phyloP scores from a whole-genome alignment of 2,329 filamentous ascomycete genomes.

The Sclerotinia minor region DNA sequence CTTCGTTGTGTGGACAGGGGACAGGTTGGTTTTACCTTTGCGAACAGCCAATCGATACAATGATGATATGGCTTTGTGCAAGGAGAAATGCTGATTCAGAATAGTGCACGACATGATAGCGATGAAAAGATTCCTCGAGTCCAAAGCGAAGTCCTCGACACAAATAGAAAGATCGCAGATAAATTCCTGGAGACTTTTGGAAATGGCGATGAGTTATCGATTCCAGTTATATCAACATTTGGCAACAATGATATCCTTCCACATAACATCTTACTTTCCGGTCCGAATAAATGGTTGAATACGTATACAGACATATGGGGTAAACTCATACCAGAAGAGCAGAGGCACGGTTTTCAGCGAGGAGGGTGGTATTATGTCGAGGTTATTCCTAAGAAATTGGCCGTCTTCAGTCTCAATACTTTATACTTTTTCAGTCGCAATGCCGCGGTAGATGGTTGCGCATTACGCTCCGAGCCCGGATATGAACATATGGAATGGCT shows the following conservation, averaged over 20 bases:
- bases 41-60: slow-evolving; percentile 2
- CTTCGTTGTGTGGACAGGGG: slow-evolving; percentile 91
- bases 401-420: slow-evolving; percentile 93
- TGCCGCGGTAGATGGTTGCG: slow-evolving; percentile 88
- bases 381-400: slow-evolving; percentile 80
- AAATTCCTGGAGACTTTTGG: slow-evolving; percentile 77
- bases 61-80: slow-evolving; percentile 18
- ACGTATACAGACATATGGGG: slow-evolving; percentile 78
- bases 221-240: slow-evolving; percentile 86
- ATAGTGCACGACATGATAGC: slow-evolving; percentile 69
- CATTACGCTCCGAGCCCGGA: slow-evolving; percentile 74
- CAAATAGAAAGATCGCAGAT: slow-evolving; percentile 73
- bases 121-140: slow-evolving; percentile 78
- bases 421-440: slow-evolving; percentile 96
- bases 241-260: slow-evolving; percentile 98
- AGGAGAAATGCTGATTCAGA: slow-evolving; percentile 10
- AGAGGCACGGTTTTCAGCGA: slow-evolving; percentile 85
- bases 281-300: slow-evolving; percentile 84
- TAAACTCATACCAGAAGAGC: slow-evolving; percentile 85
- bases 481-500: slow-evolving; percentile 97
- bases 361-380: slow-evolving; percentile 96
- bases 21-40: slow-evolving; percentile 58
- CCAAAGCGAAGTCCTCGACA: slow-evolving; percentile 69
- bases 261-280: slow-evolving; percentile 86
- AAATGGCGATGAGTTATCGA: slow-evolving; percentile 55